Conservation (phyloP, 345 rosid species). For the Zanthoxylum bungeanum region DNA sequence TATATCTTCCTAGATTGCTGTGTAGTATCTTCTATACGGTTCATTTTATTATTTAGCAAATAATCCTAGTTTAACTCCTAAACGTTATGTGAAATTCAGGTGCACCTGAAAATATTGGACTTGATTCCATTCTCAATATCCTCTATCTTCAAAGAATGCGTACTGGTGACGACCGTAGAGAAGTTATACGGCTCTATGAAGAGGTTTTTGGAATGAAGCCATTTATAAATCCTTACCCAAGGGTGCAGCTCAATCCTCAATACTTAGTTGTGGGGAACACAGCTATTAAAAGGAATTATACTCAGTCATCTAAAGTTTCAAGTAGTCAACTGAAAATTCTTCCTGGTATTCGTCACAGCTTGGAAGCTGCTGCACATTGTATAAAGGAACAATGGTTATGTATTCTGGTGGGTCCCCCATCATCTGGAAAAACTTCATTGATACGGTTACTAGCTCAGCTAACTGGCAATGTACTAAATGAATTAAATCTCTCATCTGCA, state of each 20-base stretch:
- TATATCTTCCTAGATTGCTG: constrained; percentile 10
- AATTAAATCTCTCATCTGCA: constrained; percentile 80
- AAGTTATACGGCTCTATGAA: constrained; percentile 69
- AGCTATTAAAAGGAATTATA: constrained; percentile 56
- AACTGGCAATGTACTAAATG: constrained; percentile 72
- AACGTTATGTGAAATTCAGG: constrained; percentile 34
- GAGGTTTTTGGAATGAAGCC: constrained; percentile 60
- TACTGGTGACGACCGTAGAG: constrained; percentile 70
- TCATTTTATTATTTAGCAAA: neutral
- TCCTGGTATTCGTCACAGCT: constrained; percentile 68
- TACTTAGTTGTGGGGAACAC: constrained; percentile 66
- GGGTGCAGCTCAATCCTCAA: constrained; percentile 62
- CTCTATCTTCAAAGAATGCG: constrained; percentile 96
- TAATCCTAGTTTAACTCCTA: constrained; percentile 1
- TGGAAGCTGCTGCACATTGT: constrained; percentile 89
- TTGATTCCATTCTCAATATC: constrained; percentile 65
- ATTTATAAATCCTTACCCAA: constrained; percentile 71
- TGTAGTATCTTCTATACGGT: neutral
- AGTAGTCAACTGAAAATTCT: constrained; percentile 55
- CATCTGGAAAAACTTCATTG: constrained; percentile 92
- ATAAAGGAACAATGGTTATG: constrained; percentile 77
- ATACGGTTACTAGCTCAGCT: constrained; percentile 77
- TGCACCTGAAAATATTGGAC: constrained; percentile 29
- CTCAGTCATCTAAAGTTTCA: constrained; percentile 31
- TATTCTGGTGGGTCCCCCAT: constrained; percentile 83